Evolutionary conservation across 441 rosid genomes (phyloP), one percentile per base, ranked within the genome.

Genomic region (Dalechampia spathulata): DNA sequence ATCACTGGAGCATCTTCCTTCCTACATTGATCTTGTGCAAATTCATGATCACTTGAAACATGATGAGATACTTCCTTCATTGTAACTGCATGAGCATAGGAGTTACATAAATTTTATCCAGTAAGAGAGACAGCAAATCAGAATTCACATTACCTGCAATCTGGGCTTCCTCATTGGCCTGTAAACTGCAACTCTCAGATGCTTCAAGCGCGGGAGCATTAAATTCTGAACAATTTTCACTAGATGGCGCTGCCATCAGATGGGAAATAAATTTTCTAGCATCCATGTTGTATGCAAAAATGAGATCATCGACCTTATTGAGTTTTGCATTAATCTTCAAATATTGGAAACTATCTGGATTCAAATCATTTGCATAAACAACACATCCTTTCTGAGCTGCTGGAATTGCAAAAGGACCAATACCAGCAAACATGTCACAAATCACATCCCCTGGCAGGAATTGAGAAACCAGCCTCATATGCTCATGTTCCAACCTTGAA

Each of bases 381-480:
- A 79, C 55, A 70, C 99, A 92, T 51, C 97, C 97, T 68, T 80
- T 89, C 42, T 80, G 97, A 39, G 95, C 96, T 49, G 97, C 97
- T 56, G 96, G 96, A 74, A 92, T 80, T 50, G 96, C 87, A 67
- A 89, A 92, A 54, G 99, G 99, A 46, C 99, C 97, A 68, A 89
- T 80, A 47, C 97, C 97, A 66, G 96, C 81, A 80, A 89, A 92
- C 96, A 89, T 78, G 72, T 92, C 97, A 80, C 91, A 92, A 37
- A 92, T 80, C 15, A 72, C 82, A 66, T 92, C 97, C 61, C 92
- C 94, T 17, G 87, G 78, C 68, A 20, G 71, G 66, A 92, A 92
- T 52, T 69, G 77, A 57, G 99, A 81, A 27, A 86, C 77, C 58
- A 92, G 75, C 47, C 94, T 73, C 69, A 75, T 78, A 70, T 92